These are phyloP conservation scores for Arabidopsis thaliana DNA, from an alignment of 345 rosid genomes.

Conservation along the genomic window TAIR10.1 NC_003075.7:18542501-18543000, in stretches of 20 bases:
- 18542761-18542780: conserved; percentile 85
- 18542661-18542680: background rate
- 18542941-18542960: conserved; percentile 89
- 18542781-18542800: conserved; percentile 91
- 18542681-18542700: background rate
- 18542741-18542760: conserved; percentile 65
- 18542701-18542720: background rate
- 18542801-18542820: conserved; percentile 90
- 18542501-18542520: conserved; percentile 10
- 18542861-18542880: conserved; percentile 95
- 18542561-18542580: background rate
- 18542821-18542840: conserved; percentile 83
- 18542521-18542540: conserved; percentile 6
- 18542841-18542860: conserved; percentile 88
- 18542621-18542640: conserved; percentile 5
- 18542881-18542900: conserved; percentile 80
- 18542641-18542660: background rate
- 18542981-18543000: background rate
- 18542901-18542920: conserved; percentile 76
- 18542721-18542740: conserved; percentile 71
- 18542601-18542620: conserved; percentile 31
- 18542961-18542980: background rate
- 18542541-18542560: conserved; percentile 5
- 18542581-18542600: conserved; percentile 10
- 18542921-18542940: conserved; percentile 99